A percentile compares a stretch with the other conserved stretches of the same genome.
These are phyloP conservation scores for Melastoma malabathricum DNA, from an alignment of 345 rosid species.

Conservation along the genomic window DNA sequence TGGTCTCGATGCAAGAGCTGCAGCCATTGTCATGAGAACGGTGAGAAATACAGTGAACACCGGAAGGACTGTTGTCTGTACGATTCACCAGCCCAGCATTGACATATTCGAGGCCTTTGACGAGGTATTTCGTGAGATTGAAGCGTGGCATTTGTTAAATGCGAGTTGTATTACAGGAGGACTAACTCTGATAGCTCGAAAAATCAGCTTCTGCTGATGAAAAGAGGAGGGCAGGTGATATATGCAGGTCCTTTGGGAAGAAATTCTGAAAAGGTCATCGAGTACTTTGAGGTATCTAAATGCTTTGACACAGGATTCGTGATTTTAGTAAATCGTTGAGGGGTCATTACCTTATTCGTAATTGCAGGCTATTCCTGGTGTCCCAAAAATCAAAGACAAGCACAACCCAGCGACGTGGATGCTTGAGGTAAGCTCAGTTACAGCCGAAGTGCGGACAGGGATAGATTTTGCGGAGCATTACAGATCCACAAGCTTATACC, in stretches of 20 bases:
- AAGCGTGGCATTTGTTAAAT: too few species aligned
- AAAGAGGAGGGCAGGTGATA: slow-evolving; percentile 87
- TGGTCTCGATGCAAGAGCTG: slow-evolving; percentile 85
- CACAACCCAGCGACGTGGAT: slow-evolving; percentile 90
- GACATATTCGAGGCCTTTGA: slow-evolving; percentile 89
- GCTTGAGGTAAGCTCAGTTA: slow-evolving; percentile 80
- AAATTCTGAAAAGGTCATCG: slow-evolving; percentile 56
- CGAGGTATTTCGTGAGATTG: slow-evolving; percentile 33
- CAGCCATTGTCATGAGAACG: slow-evolving; percentile 86
- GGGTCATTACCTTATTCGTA: not conserved
- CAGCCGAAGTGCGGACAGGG: slow-evolving; percentile 47
- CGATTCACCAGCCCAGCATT: too few species aligned
- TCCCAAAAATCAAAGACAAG: slow-evolving; percentile 49
- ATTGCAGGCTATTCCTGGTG: slow-evolving; percentile 44
- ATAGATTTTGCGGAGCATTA: slow-evolving; percentile 64
- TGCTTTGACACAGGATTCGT: too few species aligned
- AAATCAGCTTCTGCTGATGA: slow-evolving; percentile 54
- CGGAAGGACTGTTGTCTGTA: too few species aligned
- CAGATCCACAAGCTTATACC: slow-evolving; percentile 36
- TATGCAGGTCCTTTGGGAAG: slow-evolving; percentile 63
- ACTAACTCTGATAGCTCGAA: too few species aligned
- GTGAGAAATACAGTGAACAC: too few species aligned
- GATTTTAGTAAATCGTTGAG: too few species aligned
- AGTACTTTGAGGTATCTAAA: slow-evolving; percentile 67
- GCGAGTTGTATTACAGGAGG: too few species aligned